Evolutionary conservation across 164 flowering plant species (phyloP).

Genomic region (Taxillus chinensis): DNA sequence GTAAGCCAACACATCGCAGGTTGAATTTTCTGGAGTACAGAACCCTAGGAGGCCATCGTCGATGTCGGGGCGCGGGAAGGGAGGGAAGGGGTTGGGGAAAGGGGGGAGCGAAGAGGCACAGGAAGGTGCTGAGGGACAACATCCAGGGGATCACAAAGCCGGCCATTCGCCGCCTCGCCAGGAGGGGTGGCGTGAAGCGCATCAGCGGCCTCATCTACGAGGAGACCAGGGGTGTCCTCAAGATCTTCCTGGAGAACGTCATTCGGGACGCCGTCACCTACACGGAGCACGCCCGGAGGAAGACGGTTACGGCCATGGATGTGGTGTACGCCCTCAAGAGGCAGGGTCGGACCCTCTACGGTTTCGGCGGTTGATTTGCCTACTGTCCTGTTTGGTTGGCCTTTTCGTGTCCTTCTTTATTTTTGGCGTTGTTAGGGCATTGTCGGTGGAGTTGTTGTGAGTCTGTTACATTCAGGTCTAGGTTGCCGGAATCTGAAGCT

Average conservation of each 20-base stretch:
- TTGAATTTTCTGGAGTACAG: no score
- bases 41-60: neutral
- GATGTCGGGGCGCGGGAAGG: conserved; percentile 16
- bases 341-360: conserved; percentile 31
- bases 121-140: conserved; percentile 28
- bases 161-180: conserved; percentile 24
- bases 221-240: conserved; percentile 27
- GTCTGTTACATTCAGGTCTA: no score
- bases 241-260: conserved; percentile 30
- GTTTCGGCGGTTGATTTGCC: conserved; percentile 20
- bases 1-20: no score
- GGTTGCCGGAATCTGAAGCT: no score
- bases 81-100: conserved; percentile 31
- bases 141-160: conserved; percentile 32
- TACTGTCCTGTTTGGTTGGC: neutral
- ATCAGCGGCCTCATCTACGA: conserved; percentile 32
- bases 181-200: conserved; percentile 30
- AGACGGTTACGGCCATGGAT: conserved; percentile 36
- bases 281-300: conserved; percentile 26
- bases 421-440: no score
- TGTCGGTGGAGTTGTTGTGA: no score
- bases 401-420: no score
- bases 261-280: conserved; percentile 25
- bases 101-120: conserved; percentile 32
- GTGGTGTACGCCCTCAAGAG: conserved; percentile 32